phyloP scores from a whole-genome alignment of 106 monocot genomes.

The Hemerocallis citrina region DNA sequence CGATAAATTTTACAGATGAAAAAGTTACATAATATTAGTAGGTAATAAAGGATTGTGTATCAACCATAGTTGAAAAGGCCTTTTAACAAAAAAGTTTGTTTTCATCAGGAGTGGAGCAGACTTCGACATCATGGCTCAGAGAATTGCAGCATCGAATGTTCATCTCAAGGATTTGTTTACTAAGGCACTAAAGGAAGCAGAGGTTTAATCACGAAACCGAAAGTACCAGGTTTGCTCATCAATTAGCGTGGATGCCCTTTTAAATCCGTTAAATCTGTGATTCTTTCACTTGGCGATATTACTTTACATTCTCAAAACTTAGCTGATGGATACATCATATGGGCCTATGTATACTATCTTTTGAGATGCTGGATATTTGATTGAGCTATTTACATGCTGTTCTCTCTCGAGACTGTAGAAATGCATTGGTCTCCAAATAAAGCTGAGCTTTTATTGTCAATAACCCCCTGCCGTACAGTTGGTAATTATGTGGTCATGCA shows the following conservation, averaged over 20 bases:
- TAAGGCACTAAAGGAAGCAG: conserved; percentile 35
- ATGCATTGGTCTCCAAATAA: too few relatives aligned
- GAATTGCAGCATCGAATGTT: conserved; percentile 74
- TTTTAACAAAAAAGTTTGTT: neutral
- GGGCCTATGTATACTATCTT: too few relatives aligned
- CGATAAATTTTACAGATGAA: neutral
- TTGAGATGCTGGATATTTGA: too few relatives aligned
- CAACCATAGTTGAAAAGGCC: neutral
- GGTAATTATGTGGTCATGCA: too few relatives aligned
- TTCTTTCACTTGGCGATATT: too few relatives aligned
- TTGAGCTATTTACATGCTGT: too few relatives aligned
- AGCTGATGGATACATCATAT: too few relatives aligned
- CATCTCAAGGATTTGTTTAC: conserved; percentile 73
- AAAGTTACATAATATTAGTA: neutral
- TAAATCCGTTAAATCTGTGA: too few relatives aligned
- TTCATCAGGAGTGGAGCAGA: conserved; percentile 57
- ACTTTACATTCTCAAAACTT: too few relatives aligned
- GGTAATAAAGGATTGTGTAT: neutral
- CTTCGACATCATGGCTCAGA: conserved; percentile 63
- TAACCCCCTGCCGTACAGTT: too few relatives aligned
- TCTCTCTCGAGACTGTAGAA: too few relatives aligned
- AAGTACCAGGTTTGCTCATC: conserved; percentile 1
- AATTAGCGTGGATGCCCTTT: neutral
- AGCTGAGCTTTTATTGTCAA: too few relatives aligned
- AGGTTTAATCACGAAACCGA: neutral